phyloP scores from a whole-genome alignment of 257 asterid genomes.

The Solanum chiquidenum region DNA sequence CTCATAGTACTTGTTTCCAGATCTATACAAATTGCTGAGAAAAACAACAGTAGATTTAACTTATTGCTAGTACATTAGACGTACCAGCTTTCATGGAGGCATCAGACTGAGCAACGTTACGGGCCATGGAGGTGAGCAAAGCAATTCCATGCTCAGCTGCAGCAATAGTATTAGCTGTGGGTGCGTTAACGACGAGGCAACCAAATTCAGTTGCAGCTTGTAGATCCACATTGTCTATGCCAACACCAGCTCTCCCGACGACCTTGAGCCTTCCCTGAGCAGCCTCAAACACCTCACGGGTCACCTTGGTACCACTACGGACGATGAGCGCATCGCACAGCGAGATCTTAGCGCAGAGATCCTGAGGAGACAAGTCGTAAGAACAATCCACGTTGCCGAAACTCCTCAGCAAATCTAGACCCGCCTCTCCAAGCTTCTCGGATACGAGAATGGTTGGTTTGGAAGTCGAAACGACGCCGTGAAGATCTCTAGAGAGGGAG shows the following conservation, averaged over 20 bases:
- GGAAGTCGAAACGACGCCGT: slow-evolving; percentile 5
- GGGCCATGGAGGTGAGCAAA: slow-evolving; percentile 69
- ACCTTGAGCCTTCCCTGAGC: slow-evolving; percentile 74
- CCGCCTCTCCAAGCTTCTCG: slow-evolving; percentile 93
- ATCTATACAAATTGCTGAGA: background rate
- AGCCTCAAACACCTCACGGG: slow-evolving; percentile 81
- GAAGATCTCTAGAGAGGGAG: slow-evolving; percentile 23
- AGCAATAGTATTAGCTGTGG: slow-evolving; percentile 89
- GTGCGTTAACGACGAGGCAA: slow-evolving; percentile 89
- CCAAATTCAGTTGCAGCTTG: slow-evolving; percentile 92
- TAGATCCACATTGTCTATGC: slow-evolving; percentile 93
- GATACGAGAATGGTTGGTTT: slow-evolving; percentile 81
- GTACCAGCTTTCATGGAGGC: slow-evolving; percentile 94
- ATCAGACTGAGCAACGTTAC: slow-evolving; percentile 89
- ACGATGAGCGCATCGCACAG: slow-evolving; percentile 73
- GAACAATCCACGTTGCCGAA: slow-evolving; percentile 54
- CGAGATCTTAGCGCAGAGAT: slow-evolving; percentile 57
- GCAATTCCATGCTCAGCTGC: slow-evolving; percentile 96
- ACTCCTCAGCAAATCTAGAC: slow-evolving; percentile 47
- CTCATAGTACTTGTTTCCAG: background rate
- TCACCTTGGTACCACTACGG: slow-evolving; percentile 87
- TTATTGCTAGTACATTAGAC: background rate
- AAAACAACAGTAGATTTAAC: background rate
- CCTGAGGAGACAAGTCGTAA: slow-evolving; percentile 58
- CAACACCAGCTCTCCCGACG: slow-evolving; percentile 93